Base-by-base conservation (phyloP, 768 basidiomycete genomes). In the Dioszegia aurantiaca region DNA sequence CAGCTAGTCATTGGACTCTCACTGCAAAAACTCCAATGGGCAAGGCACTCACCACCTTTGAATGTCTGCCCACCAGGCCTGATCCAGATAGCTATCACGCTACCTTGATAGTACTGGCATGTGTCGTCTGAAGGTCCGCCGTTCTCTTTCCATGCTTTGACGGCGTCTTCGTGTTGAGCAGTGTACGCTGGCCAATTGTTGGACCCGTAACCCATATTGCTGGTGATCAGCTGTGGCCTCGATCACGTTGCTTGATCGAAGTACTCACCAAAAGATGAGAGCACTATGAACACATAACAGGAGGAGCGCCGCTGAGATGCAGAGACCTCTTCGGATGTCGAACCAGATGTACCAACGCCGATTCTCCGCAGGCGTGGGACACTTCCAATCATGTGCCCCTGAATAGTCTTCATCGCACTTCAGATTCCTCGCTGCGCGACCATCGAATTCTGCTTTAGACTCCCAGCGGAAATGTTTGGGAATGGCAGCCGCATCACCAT, bases 101-200 rank as follows among this genome's bases (percentile, higher is more conserved):
- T 57, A 4, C 49, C 48, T 26, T 54, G 23, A 36, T 46, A 60
- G 42, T 53, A 64, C 10, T 54, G 61, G 46, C 49, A 60, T 3
- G 56, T 17, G 23, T 27, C 33, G 12, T 23, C 51, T 5, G 9
- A 11, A 8, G 60, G 60, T 17, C 60, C 56, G 10, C 39, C 24
- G 33, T 58, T 46, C 23, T 14, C 33, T 14, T 39, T 42, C 60
- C 60, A 62, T 2, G 21, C 12, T 17, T 23, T 11, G 11, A 49
- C 46, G 28, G 56, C 60, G 16, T 37, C 37, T 19, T 58, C 23
- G 37, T 57, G 56, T 45, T 62, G 56, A 17, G 31, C 43, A 11
- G 27, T 52, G 30, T 58, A 62, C 0, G 42, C 28, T 23, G 45
- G 51, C 42, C 44, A 60, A 28, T 42, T 41, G 4, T 33, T 42